These are phyloP conservation scores for Leishmania gerbilli DNA, from an alignment of 208 protist species.

Conservation along the genomic window DNA sequence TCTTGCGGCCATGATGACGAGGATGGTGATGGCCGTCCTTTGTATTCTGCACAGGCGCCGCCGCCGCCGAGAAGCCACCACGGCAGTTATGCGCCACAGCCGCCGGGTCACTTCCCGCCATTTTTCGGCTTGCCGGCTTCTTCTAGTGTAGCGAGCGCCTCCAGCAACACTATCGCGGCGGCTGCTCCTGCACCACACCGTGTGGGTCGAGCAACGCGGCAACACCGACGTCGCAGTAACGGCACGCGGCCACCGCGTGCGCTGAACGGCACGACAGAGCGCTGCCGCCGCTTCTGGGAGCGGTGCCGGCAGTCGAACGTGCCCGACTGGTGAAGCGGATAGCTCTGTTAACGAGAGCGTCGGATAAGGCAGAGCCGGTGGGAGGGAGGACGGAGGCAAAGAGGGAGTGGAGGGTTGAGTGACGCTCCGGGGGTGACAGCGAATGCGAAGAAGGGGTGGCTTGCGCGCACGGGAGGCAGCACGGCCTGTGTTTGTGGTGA, in stretches of 20 bases:
- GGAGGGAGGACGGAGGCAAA: not conserved
- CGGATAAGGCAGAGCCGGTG: not conserved
- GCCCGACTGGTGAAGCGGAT: not conserved
- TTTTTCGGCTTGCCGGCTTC: not conserved
- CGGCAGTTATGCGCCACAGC: not conserved
- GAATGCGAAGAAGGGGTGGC: not conserved
- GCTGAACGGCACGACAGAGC: constrained; percentile 35
- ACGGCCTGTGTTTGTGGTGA: not conserved
- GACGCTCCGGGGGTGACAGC: not conserved
- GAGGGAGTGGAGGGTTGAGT: not conserved
- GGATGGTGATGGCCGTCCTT: not conserved
- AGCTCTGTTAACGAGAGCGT: not conserved
- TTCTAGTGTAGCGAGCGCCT: not conserved
- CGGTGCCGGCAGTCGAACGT: constrained; percentile 18
- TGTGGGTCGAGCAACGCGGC: not conserved
- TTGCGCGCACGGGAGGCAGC: not conserved
- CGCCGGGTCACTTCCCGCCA: not conserved
- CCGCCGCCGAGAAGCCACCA: not conserved
- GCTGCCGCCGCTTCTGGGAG: constrained; percentile 42
- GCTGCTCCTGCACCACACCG: not conserved
- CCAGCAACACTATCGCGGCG: not conserved
- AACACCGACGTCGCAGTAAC: not conserved
- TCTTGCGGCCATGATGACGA: not conserved
- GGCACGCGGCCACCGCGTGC: constrained; percentile 5
- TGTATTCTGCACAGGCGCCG: not conserved